These are phyloP conservation scores for Discostella pseudostelligera DNA, from an alignment of 108 stramenopile genomes.

Conservation along the genomic window DNA sequence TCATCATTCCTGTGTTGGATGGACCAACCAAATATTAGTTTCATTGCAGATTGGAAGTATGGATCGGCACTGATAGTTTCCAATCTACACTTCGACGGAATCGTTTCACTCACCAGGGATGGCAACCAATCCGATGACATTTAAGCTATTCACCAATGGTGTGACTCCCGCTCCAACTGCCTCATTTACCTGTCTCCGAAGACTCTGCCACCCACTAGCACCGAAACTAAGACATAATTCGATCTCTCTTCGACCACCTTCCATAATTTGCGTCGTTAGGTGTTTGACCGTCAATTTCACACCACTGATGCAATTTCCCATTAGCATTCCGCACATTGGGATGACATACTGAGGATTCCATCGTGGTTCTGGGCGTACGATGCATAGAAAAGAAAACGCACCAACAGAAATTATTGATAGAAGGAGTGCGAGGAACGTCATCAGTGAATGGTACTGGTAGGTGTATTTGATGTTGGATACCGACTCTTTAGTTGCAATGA, in stretches of 20 bases:
- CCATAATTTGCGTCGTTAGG: conserved; percentile 54
- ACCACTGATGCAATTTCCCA: conserved; percentile 85
- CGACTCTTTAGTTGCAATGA: conserved; percentile 70
- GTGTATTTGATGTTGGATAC: conserved; percentile 66
- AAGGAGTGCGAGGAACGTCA: conserved; percentile 50
- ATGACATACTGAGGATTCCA: conserved; percentile 86
- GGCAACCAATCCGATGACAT: conserved; percentile 79
- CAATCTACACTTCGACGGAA: not conserved
- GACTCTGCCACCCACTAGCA: conserved; percentile 55
- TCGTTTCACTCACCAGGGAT: conserved; percentile 66
- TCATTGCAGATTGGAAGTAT: too few species aligned
- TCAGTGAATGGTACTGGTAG: conserved; percentile 56
- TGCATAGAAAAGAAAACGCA: conserved; percentile 64
- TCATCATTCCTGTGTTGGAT: conserved; percentile 78
- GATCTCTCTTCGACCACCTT: conserved; percentile 53
- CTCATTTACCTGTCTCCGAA: conserved; percentile 47
- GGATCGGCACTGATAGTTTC: not conserved
- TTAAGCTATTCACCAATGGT: conserved; percentile 59
- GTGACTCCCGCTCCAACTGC: conserved; percentile 52
- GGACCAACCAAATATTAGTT: not conserved
- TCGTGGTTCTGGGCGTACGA: conserved; percentile 62
- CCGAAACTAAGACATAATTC: conserved; percentile 69
- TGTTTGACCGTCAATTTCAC: conserved; percentile 62
- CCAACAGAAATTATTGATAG: conserved; percentile 53
- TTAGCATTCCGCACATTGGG: conserved; percentile 85